phyloP scores from a whole-genome alignment of 2,329 filamentous ascomycete species.

The Tolypocladium inflatum region DNA sequence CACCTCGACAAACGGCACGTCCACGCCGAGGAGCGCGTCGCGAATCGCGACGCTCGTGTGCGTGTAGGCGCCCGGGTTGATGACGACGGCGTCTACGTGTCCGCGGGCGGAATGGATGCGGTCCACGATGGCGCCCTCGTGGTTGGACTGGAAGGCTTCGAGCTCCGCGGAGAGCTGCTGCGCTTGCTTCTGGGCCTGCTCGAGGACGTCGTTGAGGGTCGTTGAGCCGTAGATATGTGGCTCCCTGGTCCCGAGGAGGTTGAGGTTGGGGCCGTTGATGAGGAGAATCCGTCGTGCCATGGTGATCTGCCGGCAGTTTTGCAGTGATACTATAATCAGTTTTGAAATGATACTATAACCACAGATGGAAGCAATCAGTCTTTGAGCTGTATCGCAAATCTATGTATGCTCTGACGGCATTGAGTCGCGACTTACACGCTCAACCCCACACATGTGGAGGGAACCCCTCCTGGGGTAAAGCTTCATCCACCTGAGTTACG shows the following conservation, averaged over 20 bases:
- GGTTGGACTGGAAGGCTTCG: slow-evolving; percentile 63
- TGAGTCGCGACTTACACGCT: neutral
- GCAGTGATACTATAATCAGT: too few species aligned
- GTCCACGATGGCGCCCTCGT: slow-evolving; percentile 66
- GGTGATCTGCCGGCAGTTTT: neutral
- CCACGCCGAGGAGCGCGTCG: slow-evolving; percentile 61
- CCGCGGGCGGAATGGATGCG: slow-evolving; percentile 54
- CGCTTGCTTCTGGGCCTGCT: slow-evolving; percentile 38
- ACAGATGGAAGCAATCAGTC: neutral
- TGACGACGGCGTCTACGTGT: slow-evolving; percentile 54
- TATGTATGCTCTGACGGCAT: neutral
- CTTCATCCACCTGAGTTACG: slow-evolving; percentile 10
- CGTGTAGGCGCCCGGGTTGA: slow-evolving; percentile 68
- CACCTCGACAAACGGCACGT: slow-evolving; percentile 68
- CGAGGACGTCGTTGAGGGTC: slow-evolving; percentile 54
- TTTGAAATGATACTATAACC: too few species aligned
- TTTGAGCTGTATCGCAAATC: neutral
- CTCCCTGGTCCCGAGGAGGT: slow-evolving; percentile 67
- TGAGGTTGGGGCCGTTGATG: slow-evolving; percentile 77
- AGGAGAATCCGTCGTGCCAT: slow-evolving; percentile 49
- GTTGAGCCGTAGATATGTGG: slow-evolving; percentile 63
- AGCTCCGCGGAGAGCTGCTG: slow-evolving; percentile 36
- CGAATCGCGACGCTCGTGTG: slow-evolving; percentile 68
- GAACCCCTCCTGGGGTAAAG: slow-evolving; percentile 10
- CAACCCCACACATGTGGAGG: neutral